Percentiles rank a stretch among this genome's conserved stretches.
These are phyloP conservation scores for Mycena floridula DNA, from an alignment of 768 basidiomycete species.

Conservation along the genomic window DNA sequence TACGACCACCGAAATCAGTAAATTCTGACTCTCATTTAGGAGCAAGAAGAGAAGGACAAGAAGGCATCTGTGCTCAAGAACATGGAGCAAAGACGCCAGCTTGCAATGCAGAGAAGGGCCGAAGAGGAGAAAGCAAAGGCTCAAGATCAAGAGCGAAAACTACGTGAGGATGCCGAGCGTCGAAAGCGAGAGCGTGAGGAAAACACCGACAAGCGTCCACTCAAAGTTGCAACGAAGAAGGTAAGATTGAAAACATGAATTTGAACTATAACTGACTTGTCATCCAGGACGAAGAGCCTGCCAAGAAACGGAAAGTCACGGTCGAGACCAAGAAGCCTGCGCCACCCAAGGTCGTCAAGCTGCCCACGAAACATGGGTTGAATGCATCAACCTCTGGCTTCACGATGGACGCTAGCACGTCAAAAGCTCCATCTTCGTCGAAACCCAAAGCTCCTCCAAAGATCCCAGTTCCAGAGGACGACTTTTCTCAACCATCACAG, in stretches of 20 bases:
- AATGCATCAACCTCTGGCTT: conserved; percentile 37
- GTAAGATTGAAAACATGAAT: conserved; percentile 22
- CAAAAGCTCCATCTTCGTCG: background rate
- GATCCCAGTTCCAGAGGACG: conserved; percentile 37
- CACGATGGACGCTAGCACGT: conserved; percentile 22
- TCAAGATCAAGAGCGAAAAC: conserved; percentile 63
- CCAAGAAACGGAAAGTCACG: conserved; percentile 65
- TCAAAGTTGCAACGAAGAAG: conserved; percentile 44
- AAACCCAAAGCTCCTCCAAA: conserved; percentile 16
- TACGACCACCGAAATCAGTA: conserved; percentile 3
- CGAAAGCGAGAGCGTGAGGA: conserved; percentile 83
- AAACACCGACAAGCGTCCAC: conserved; percentile 58
- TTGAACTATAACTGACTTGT: conserved; percentile 2
- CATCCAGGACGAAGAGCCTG: conserved; percentile 57
- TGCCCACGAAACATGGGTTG: conserved; percentile 47
- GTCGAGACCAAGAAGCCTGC: conserved; percentile 39
- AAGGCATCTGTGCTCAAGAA: conserved; percentile 69
- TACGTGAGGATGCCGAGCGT: conserved; percentile 68
- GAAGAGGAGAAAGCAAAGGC: conserved; percentile 67
- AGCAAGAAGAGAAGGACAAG: conserved; percentile 85
- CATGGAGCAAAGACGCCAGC: conserved; percentile 78
- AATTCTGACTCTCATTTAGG: conserved; percentile 37
- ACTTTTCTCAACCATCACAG: conserved; percentile 54
- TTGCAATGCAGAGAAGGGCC: conserved; percentile 62
- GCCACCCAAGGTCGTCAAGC: conserved; percentile 13